Conservation (phyloP, 2,329 filamentous ascomycete species). For the Scleromitrula shiraiana region DNA sequence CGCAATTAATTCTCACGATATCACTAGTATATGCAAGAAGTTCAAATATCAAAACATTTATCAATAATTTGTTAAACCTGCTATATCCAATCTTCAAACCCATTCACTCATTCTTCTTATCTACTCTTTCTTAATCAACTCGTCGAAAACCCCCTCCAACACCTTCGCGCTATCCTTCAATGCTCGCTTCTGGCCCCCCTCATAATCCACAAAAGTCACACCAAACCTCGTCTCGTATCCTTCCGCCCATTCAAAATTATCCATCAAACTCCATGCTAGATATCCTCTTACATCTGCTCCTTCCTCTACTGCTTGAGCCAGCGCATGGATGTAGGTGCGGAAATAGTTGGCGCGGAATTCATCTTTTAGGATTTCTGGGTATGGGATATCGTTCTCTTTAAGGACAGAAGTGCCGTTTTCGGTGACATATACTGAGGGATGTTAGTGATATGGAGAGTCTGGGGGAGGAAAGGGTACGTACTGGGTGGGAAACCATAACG, state of each 20-base stretch:
- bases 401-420: conserved; percentile 84
- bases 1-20: background rate
- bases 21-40: too few species aligned
- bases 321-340: conserved; percentile 64
- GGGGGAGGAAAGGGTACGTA: background rate
- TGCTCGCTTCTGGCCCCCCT: conserved; percentile 67
- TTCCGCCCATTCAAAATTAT: conserved; percentile 55
- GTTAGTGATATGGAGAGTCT: background rate
- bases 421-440: conserved; percentile 53
- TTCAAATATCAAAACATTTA: too few species aligned
- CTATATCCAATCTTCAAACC: background rate
- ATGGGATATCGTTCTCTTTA: conserved; percentile 68
- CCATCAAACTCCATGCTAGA: conserved; percentile 81
- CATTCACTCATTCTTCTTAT: too few species aligned
- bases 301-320: conserved; percentile 67
- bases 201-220: conserved; percentile 76
- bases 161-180: conserved; percentile 77
- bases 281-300: conserved; percentile 75
- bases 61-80: too few species aligned
- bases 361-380: conserved; percentile 67
- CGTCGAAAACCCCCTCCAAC: conserved; percentile 63
- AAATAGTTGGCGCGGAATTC: conserved; percentile 79
- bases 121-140: conserved; percentile 55
- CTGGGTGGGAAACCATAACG: conserved; percentile 47
- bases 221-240: conserved; percentile 83